Percentiles rank a stretch among this genome's conserved stretches.
Evolutionary conservation across 2,329 filamentous ascomycete species (phyloP).

Genomic region (Aspergillus sojae): DNA sequence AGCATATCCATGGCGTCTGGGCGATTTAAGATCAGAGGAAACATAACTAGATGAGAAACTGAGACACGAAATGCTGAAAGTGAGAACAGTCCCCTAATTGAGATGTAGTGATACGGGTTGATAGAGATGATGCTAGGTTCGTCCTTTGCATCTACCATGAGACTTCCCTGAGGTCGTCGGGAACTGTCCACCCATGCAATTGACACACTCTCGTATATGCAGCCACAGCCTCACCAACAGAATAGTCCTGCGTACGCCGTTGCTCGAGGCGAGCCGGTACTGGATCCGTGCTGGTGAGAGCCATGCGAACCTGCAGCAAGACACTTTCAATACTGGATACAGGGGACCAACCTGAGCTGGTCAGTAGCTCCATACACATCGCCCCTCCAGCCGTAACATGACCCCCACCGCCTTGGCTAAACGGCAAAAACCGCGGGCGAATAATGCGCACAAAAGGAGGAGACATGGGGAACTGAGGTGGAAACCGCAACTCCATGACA

Average conservation of each 20-base stretch:
- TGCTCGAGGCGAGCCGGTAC: constrained; percentile 68
- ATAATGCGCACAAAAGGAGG: constrained; percentile 86
- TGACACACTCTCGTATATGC: constrained; percentile 71
- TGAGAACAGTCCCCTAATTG: fast-evolving
- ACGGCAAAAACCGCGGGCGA: constrained; percentile 75
- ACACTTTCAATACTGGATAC: constrained; percentile 75
- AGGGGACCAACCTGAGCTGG: constrained; percentile 79
- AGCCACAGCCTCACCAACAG: constrained; percentile 68
- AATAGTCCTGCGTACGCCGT: constrained; percentile 56
- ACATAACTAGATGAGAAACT: background rate
- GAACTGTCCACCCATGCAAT: constrained; percentile 73
- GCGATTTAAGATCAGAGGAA: too few species aligned
- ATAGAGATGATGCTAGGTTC: background rate
- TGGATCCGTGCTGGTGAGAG: constrained; percentile 69
- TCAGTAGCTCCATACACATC: constrained; percentile 82
- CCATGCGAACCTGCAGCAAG: constrained; percentile 77
- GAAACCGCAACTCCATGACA: constrained; percentile 81
- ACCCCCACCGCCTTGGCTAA: constrained; percentile 74
- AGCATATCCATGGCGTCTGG: background rate
- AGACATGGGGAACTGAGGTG: constrained; percentile 71
- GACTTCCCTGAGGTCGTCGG: constrained; percentile 60
- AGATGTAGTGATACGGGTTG: background rate
- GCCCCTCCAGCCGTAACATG: constrained; percentile 84
- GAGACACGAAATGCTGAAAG: background rate
- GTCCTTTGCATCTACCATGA: constrained; percentile 11